A percentile compares a stretch with the other conserved stretches of the same genome.
phyloP scores from a whole-genome alignment of 2,329 filamentous ascomycete species.

The Emmonsiellopsis sp. region DNA sequence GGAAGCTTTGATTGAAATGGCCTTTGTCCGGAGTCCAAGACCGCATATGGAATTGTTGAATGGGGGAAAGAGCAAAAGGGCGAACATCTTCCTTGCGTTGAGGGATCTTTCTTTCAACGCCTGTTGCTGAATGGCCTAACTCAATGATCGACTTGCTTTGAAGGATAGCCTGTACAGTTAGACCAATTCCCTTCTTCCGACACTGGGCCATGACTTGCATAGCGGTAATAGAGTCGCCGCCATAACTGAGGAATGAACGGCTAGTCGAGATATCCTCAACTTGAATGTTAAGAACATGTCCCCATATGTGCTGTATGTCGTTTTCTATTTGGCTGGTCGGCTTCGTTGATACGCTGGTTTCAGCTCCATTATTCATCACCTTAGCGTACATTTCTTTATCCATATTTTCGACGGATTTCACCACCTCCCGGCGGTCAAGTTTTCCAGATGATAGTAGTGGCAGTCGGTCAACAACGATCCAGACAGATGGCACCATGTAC shows the following conservation, averaged over 20 bases:
- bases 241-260: constrained; percentile 36
- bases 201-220: constrained; percentile 42
- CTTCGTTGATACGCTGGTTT: constrained; percentile 1
- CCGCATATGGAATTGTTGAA: constrained; percentile 15
- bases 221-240: constrained; percentile 43
- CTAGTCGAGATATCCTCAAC: constrained; percentile 22
- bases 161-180: constrained; percentile 42
- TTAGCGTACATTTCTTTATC: constrained; percentile 19
- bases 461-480: constrained; percentile 36
- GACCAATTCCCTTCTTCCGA: constrained; percentile 36
- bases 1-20: constrained; percentile 20
- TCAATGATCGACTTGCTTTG: constrained; percentile 38
- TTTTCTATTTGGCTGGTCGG: constrained; percentile 21
- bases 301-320: constrained; percentile 25
- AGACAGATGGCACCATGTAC: constrained; percentile 41
- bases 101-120: constrained; percentile 24
- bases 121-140: constrained; percentile 23
- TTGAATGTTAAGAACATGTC: constrained; percentile 32
- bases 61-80: constrained; percentile 17
- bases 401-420: constrained; percentile 14
- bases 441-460: constrained; percentile 40
- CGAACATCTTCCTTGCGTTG: constrained; percentile 11
- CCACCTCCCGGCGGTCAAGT: constrained; percentile 30
- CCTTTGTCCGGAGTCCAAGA: constrained; percentile 6
- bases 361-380: background rate